Base-by-base conservation (phyloP, 2,329 filamentous ascomycete genomes). In the Aspergillus fumigatiaffinis region DNA sequence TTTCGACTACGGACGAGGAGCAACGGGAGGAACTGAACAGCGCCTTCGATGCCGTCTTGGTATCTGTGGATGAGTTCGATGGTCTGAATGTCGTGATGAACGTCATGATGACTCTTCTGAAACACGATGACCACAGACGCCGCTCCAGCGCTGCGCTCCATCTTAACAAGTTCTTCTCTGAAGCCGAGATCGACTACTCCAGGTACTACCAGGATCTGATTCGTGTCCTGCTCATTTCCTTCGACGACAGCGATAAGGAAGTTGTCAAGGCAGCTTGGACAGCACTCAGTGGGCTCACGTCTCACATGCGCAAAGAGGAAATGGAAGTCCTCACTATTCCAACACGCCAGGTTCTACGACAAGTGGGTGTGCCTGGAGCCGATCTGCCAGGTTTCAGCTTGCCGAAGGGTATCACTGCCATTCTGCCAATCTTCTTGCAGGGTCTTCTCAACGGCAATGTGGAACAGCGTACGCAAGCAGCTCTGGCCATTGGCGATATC, bases 131-230 rank as follows among this genome's bases (percentile, higher is more conserved):
- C 70, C 92, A 99, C 73, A 85, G 83, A 57, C 90, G 88, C 75
- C 87, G 95, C 63, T 86, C 90, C 32, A 84, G 85, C 53, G 92
- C 91, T 9, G 90, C 90, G 50, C 80, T 82, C 47, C 92, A 96
- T 68, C 79, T 99, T 56, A 87, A 89, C 59, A 90, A 85, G 60
- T 99, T 97, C 83, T 97, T 97, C 71, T 80, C 87, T 0, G 81
- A 85, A 52, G 84, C 90, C 8, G 85, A 89, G 25, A 83, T 96
- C 28, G 94, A 99, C 76, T 97, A 95, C 76, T 96, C 93, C 28
- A 84, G 93, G 52, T 99, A 97, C 80, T 92, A 97, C 74, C 92
- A 93, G 70, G 93, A 99, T 68, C 89, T 99, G 53, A 91, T 99
- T 68, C 89, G 93, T 14, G 88, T 90, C 3, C 79, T 99, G 53